A percentile compares a stretch with the other conserved stretches of the same genome.
Conservation (phyloP, 2,329 filamentous ascomycete species). For the Mariannaea sp. region DNA sequence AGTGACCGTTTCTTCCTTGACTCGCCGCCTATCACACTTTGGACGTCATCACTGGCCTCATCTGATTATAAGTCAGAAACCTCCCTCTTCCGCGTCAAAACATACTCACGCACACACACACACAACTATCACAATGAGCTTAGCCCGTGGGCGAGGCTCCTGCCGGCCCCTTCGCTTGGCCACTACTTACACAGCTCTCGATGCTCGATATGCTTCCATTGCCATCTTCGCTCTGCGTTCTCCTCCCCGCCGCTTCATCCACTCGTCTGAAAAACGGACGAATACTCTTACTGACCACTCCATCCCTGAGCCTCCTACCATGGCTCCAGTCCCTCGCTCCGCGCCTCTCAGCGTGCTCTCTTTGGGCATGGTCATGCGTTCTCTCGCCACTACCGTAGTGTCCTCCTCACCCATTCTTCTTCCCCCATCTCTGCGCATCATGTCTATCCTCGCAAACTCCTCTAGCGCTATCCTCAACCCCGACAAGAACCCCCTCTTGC, state of each 20-base stretch:
- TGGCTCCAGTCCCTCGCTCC: constrained; percentile 31
- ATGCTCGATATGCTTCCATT: constrained; percentile 26
- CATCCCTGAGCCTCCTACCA: constrained; percentile 38
- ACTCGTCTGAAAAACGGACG: constrained; percentile 45
- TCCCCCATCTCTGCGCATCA: constrained; percentile 68
- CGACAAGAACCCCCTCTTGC: constrained; percentile 74
- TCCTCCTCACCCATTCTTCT: constrained; percentile 74
- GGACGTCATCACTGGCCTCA: neutral
- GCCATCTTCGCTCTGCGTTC: constrained; percentile 18
- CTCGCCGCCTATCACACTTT: neutral
- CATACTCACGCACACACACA: constrained; percentile 8
- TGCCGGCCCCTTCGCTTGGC: constrained; percentile 35
- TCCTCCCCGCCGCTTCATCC: constrained; percentile 39
- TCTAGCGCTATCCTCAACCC: constrained; percentile 70
- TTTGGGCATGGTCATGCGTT: constrained; percentile 68
- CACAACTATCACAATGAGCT: constrained; percentile 33
- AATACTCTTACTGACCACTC: constrained; percentile 43
- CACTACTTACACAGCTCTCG: constrained; percentile 25
- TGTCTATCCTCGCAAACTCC: constrained; percentile 72
- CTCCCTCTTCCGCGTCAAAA: neutral
- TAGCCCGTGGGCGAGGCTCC: constrained; percentile 35
- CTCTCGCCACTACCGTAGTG: constrained; percentile 69
- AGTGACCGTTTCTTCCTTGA: neutral
- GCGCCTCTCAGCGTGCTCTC: constrained; percentile 70
- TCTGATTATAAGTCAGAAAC: no score